phyloP scores from a whole-genome alignment of 2,329 filamentous ascomycete species.

The Hypocreales sp. region DNA sequence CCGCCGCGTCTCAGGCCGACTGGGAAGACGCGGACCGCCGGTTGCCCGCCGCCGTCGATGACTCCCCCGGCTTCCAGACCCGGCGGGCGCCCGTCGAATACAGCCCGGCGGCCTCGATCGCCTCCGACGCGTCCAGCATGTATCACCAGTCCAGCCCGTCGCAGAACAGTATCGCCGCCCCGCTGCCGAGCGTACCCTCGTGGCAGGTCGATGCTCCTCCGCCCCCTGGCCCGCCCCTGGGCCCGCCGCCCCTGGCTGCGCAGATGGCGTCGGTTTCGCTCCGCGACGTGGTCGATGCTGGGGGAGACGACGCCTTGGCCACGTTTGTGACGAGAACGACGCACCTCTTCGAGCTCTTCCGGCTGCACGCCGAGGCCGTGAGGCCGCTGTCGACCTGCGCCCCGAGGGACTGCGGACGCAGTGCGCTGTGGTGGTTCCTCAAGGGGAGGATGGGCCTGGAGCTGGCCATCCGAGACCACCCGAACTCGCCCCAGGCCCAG shows the following conservation, averaged over 20 bases:
- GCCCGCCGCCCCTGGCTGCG: constrained; percentile 11
- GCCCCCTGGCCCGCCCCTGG: constrained; percentile 5
- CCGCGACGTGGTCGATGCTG: constrained; percentile 25
- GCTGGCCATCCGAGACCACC: constrained; percentile 48
- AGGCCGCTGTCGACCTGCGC: constrained; percentile 48
- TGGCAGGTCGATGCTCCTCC: too few species aligned
- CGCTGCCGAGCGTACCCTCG: constrained; percentile 10
- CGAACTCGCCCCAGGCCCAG: constrained; percentile 32
- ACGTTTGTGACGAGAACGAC: constrained; percentile 57
- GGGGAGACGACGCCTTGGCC: constrained; percentile 49
- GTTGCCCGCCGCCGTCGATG: constrained; percentile 5
- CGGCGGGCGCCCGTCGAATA: constrained; percentile 16
- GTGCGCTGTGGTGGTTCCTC: constrained; percentile 80
- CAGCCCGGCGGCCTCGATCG: constrained; percentile 24
- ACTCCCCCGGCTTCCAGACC: constrained; percentile 13
- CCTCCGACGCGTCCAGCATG: constrained; percentile 15
- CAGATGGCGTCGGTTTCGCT: constrained; percentile 21
- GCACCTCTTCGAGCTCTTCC: constrained; percentile 63
- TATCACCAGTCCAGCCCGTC: constrained; percentile 10
- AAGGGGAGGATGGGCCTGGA: constrained; percentile 67
- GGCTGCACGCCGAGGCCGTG: constrained; percentile 59
- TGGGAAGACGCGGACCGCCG: constrained; percentile 14
- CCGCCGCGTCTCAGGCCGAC: constrained; percentile 15
- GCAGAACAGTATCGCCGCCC: constrained; percentile 6
- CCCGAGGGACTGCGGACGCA: constrained; percentile 53